These are phyloP conservation scores for Phytophthora pseudosyringae DNA, from an alignment of 352 stramenopile genomes.

Conservation along the genomic window DNA sequence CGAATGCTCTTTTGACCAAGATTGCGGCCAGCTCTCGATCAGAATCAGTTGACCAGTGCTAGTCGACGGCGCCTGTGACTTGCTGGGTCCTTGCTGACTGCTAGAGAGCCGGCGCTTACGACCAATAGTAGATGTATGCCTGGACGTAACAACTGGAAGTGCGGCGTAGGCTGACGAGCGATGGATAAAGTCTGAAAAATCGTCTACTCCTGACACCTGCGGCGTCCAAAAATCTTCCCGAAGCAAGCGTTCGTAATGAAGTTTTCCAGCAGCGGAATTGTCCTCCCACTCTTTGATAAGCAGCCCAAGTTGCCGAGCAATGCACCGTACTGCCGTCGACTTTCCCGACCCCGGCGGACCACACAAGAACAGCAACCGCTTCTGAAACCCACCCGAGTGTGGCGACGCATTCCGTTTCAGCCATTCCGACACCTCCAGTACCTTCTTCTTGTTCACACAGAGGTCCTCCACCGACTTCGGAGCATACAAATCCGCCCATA, in stretches of 20 bases:
- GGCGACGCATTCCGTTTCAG: slow-evolving; percentile 39
- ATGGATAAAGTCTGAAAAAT: slow-evolving; percentile 85
- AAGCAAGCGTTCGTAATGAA: slow-evolving; percentile 63
- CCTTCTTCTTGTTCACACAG: slow-evolving; percentile 87
- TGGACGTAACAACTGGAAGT: slow-evolving; percentile 47
- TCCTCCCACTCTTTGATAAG: slow-evolving; percentile 77
- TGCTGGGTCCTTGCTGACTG: slow-evolving; percentile 5
- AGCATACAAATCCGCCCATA: slow-evolving; percentile 63
- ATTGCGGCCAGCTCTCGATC: slow-evolving; percentile 78
- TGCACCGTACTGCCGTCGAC: slow-evolving; percentile 74
- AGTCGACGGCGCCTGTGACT: not conserved
- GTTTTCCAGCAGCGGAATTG: slow-evolving; percentile 55
- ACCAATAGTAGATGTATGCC: slow-evolving; percentile 15
- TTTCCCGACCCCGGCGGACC: slow-evolving; percentile 84
- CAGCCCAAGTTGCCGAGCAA: slow-evolving; percentile 55
- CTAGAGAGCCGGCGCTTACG: slow-evolving; percentile 29
- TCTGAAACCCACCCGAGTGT: slow-evolving; percentile 27
- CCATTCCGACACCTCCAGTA: slow-evolving; percentile 76
- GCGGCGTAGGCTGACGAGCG: slow-evolving; percentile 73
- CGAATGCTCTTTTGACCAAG: slow-evolving; percentile 47
- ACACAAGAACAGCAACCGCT: slow-evolving; percentile 82
- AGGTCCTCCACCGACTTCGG: slow-evolving; percentile 66
- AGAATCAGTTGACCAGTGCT: slow-evolving; percentile 61
- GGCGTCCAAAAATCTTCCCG: slow-evolving; percentile 53
- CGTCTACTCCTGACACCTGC: slow-evolving; percentile 62